phyloP scores from a whole-genome alignment of 2,329 filamentous ascomycete genomes.

The Nothophoma quercina region DNA sequence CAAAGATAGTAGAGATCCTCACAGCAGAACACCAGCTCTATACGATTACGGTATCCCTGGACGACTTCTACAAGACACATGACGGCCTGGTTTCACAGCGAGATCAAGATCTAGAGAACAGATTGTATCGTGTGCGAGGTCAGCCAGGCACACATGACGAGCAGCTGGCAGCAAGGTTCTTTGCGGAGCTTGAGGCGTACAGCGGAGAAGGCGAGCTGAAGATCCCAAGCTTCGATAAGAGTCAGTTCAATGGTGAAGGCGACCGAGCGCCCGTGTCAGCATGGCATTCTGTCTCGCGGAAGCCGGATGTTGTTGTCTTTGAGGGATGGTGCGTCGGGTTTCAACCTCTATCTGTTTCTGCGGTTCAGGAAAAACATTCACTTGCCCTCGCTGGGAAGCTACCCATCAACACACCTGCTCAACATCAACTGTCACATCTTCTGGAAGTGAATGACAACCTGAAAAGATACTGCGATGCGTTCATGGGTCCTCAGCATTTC shows the following conservation, averaged over 20 bases:
- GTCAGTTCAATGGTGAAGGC: constrained; percentile 75
- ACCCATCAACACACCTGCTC: constrained; percentile 56
- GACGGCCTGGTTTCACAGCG: constrained; percentile 72
- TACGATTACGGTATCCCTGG: constrained; percentile 59
- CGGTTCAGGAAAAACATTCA: constrained; percentile 62
- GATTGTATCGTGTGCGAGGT: constrained; percentile 80
- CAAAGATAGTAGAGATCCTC: constrained; percentile 43
- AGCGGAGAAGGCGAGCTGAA: constrained; percentile 57
- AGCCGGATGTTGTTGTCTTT: constrained; percentile 75
- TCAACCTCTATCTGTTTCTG: constrained; percentile 65
- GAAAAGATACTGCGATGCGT: constrained; percentile 58
- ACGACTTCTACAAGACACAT: constrained; percentile 87
- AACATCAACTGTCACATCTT: constrained; percentile 64
- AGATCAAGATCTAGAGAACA: constrained; percentile 71
- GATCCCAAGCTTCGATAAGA: constrained; percentile 86
- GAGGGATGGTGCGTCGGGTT: constrained; percentile 95
- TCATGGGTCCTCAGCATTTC: constrained; percentile 54
- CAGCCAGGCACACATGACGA: constrained; percentile 87
- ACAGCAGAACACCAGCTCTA: constrained; percentile 32
- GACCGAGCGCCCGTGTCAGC: constrained; percentile 70
- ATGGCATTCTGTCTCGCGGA: constrained; percentile 68
- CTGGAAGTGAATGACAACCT: constrained; percentile 67
- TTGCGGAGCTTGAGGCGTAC: constrained; percentile 64
- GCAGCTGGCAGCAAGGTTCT: constrained; percentile 67
- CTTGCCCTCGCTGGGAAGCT: constrained; percentile 59